Evolutionary conservation across 305 asterid species (phyloP), one percentile per base, ranked within the genome.

Genomic region (Fraxinus dipetala): DNA sequence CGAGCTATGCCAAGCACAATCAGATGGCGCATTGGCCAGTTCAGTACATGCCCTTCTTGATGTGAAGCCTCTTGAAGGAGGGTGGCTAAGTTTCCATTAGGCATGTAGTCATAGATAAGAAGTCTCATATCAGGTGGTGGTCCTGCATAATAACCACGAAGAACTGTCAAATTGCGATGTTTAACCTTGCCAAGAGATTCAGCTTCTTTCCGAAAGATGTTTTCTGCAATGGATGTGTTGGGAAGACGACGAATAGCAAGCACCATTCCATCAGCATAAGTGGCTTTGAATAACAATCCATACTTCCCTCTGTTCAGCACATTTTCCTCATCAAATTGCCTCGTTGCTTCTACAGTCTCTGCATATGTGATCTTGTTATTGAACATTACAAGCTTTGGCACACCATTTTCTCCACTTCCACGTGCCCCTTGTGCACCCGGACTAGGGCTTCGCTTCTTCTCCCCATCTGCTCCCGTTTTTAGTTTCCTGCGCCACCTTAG

Each of bases 11-110:
- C 98, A 4, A 93, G 88, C 0, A 95, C 98, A 9, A 93, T 93
- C 51, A 93, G 85, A 80, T 93, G 97, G 76, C 98, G 92, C 98
- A 93, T 93, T 6, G 98, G 98, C 98, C 98, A 93, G 69, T 93
- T 93, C 70, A 93, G 84, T 6, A 93, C 97, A 32, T 93, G 98
- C 32, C 98, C 98, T 80, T 93, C 98, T 85, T 93, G 97, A 70
- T 93, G 97, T 0, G 93, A 90, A 22, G 98, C 98, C 75, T 93
- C 98, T 82, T 91, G 97, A 63, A 93, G 96, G 18, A 93, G 85
- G 0, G 97, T 93, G 61, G 91, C 94, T 10, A 93, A 83, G 80
- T 93, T 93, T 65, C 98, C 98, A n/a, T 93, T 93, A 2, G 97
- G 97, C 97, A 93, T 93, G 91, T 93, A 93, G 11, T 93, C 97